These are phyloP conservation scores for Camillea tinctor DNA, from an alignment of 2,329 filamentous ascomycete species.

Conservation along the genomic window DNA sequence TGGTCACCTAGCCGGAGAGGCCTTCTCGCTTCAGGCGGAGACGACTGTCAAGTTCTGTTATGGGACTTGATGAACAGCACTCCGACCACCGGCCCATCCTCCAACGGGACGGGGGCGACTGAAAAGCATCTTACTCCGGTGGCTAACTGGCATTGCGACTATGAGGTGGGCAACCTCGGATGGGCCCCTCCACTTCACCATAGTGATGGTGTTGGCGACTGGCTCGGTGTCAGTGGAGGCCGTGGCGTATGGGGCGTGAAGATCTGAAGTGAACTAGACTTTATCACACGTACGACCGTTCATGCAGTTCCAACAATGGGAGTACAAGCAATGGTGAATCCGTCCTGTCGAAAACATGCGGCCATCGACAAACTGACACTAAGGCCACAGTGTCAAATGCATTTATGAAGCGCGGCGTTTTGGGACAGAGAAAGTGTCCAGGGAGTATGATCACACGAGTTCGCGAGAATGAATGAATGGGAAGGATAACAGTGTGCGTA, in stretches of 20 bases:
- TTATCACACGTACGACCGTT: not conserved
- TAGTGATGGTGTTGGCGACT: conserved; percentile 68
- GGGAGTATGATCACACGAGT: conserved; percentile 3
- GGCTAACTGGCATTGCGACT: conserved; percentile 81
- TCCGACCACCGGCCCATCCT: conserved; percentile 42
- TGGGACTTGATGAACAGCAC: conserved; percentile 85
- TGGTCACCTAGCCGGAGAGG: conserved; percentile 89
- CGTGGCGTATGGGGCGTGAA: conserved; percentile 76
- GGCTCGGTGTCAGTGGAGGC: conserved; percentile 79
- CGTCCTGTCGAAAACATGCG: not conserved
- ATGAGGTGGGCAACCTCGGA: conserved; percentile 80
- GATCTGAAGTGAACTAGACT: conserved; percentile 21
- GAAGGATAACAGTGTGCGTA: not conserved
- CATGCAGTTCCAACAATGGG: not conserved
- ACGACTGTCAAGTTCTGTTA: conserved; percentile 86
- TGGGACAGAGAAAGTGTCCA: conserved; percentile 10
- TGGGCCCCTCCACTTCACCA: conserved; percentile 75
- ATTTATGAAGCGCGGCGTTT: conserved; percentile 25
- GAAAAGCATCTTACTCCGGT: conserved; percentile 66
- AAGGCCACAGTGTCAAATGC: conserved; percentile 14
- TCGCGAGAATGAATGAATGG: conserved; percentile 2
- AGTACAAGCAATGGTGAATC: not conserved
- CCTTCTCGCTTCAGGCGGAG: conserved; percentile 84
- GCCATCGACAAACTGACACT: conserved; percentile 10
- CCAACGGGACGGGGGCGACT: conserved; percentile 49